A percentile compares a stretch with the other conserved stretches of the same genome.
Evolutionary conservation across 2,329 filamentous ascomycete genomes (phyloP).

Genomic region (Cytospora mali): DNA sequence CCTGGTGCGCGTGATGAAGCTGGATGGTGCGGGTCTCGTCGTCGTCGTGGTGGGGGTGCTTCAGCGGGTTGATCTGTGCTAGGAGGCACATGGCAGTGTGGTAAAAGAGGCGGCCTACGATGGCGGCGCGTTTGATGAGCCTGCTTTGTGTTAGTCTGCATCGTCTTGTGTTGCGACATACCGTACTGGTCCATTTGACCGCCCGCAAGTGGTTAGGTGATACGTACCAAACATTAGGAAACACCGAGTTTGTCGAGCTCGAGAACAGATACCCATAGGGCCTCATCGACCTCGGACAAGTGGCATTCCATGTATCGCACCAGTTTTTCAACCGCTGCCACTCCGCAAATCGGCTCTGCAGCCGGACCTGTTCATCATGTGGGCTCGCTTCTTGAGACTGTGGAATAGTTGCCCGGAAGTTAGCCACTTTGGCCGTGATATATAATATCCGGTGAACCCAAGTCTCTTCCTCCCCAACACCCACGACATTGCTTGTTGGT

Average conservation of each 20-base stretch:
- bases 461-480: slow-evolving; percentile 68
- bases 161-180: no score
- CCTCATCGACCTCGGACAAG: slow-evolving; percentile 82
- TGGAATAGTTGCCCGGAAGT: slow-evolving; percentile 75
- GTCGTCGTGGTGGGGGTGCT: slow-evolving; percentile 53
- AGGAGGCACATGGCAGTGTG: slow-evolving; percentile 84
- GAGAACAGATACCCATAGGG: slow-evolving; percentile 77
- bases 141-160: slow-evolving; percentile 42
- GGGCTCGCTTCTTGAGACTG: slow-evolving; percentile 61
- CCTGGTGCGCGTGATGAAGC: slow-evolving; percentile 75
- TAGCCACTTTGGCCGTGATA: slow-evolving; percentile 82
- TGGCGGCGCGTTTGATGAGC: slow-evolving; percentile 80
- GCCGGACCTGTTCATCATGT: slow-evolving; percentile 64
- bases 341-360: slow-evolving; percentile 68
- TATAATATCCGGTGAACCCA: slow-evolving; percentile 92
- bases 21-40: slow-evolving; percentile 72
- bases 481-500: slow-evolving; percentile 43
- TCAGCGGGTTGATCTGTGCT: slow-evolving; percentile 74
- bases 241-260: slow-evolving; percentile 71
- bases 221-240: slow-evolving; percentile 82
- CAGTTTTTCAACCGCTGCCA: slow-evolving; percentile 81
- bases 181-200: neutral
- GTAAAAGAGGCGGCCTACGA: slow-evolving; percentile 84
- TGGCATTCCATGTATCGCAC: slow-evolving; percentile 80
- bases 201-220: neutral